Conservation (phyloP, 208 protist genomes). For the Crithidia fasciculata region DNA sequence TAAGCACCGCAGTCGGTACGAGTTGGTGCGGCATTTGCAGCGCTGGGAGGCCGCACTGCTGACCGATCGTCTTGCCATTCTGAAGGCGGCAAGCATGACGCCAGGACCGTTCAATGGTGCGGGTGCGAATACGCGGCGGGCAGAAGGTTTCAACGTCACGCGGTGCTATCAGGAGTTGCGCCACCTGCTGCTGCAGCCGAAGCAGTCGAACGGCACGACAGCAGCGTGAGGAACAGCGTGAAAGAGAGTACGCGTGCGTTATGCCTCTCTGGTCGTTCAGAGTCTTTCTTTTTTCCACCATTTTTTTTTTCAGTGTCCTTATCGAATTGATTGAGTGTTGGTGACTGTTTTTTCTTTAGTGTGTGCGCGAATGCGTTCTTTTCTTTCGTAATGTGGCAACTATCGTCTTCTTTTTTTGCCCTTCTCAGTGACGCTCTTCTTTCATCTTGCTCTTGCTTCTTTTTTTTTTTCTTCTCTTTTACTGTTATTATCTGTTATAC, state of each 20-base stretch:
- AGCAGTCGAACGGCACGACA: not conserved
- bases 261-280: no score
- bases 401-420: no score
- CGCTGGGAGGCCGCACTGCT: conserved; percentile 49
- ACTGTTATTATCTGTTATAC: not conserved
- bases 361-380: no score
- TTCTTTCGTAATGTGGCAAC: no score
- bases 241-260: not conserved
- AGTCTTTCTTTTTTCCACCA: no score
- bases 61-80: conserved; percentile 31
- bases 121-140: conserved; percentile 19
- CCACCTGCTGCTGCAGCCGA: conserved; percentile 29
- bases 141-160: conserved; percentile 8
- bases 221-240: not conserved
- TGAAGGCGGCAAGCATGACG: conserved; percentile 30
- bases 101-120: conserved; percentile 19
- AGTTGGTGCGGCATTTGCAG: conserved; percentile 59
- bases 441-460: not conserved
- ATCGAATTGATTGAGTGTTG: not conserved
- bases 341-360: no score
- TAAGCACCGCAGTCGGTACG: conserved; percentile 47
- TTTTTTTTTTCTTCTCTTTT: not conserved
- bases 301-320: no score
- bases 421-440: no score
- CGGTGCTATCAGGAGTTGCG: conserved; percentile 33